phyloP scores from a whole-genome alignment of 208 protist genomes.

The Wallacemonas rigidus region DNA sequence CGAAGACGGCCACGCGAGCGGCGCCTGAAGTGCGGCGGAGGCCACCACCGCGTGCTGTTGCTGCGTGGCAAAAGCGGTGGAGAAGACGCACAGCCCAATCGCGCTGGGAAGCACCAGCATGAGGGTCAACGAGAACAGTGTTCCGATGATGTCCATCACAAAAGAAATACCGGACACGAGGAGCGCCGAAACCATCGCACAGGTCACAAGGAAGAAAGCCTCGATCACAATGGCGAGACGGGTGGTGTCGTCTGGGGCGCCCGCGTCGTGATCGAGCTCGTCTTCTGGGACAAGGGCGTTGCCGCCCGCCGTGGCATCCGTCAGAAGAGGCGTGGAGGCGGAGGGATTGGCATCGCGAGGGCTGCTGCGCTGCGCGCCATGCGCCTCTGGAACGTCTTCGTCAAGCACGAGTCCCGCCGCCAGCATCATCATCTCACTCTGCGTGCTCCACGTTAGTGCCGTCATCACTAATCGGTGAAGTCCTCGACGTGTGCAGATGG shows the following conservation, averaged over 20 bases:
- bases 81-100: slow-evolving; percentile 59
- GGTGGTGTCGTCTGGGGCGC: slow-evolving; percentile 68
- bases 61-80: slow-evolving; percentile 21
- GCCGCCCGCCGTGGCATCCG: background rate
- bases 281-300: background rate
- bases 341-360: background rate
- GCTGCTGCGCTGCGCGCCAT: background rate
- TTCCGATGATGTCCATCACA: slow-evolving; percentile 69
- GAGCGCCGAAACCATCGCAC: slow-evolving; percentile 42
- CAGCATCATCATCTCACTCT: slow-evolving; percentile 33
- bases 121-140: slow-evolving; percentile 59
- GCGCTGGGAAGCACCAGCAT: slow-evolving; percentile 66
- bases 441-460: slow-evolving; percentile 45
- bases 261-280: slow-evolving; percentile 63
- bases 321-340: background rate
- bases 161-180: slow-evolving; percentile 64
- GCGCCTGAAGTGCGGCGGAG: background rate
- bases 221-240: slow-evolving; percentile 66
- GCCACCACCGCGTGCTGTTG: background rate
- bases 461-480: slow-evolving; percentile 68
- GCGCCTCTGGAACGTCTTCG: slow-evolving; percentile 12
- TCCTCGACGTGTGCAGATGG: slow-evolving; percentile 64
- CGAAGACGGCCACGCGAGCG: background rate
- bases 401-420: background rate
- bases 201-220: slow-evolving; percentile 54